Base-by-base conservation (phyloP, 768 basidiomycete species). In the Candolleomyces aberdarensis region DNA sequence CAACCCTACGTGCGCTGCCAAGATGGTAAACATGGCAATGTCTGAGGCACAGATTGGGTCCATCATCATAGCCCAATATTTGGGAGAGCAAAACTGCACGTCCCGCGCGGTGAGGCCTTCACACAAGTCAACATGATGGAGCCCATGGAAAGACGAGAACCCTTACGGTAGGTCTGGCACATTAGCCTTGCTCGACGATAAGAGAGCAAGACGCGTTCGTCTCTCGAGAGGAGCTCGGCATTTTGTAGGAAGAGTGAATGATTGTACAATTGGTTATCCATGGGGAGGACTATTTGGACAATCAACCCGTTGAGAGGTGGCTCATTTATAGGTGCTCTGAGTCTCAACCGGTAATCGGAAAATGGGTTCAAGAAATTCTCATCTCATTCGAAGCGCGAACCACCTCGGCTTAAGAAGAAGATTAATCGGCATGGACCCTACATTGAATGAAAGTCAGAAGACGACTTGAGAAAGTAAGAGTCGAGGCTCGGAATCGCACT, bases 31-130 rank as follows among this genome's bases (percentile, higher is more conserved):
- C 77, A 82, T 78, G 46, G 84, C 81, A 44, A 78, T 77, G 62
- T 85, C 84, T 36, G 80, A 64, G 14, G 79, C 75, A 63, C 77
- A 74, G 40, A 84, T 79, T 1, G 83, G 83, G 64, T 85, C 83
- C 19, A 69, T 79, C 72, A 83, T 80, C 72, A 85, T 68, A 2
- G 74, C 72, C 84, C 85, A 85, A 63, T 81, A 85, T 52, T 70
- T 76, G 0, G 77, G 67, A 15, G 82, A 78, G 62, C 82, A 81
- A 58, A 72, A 71, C 58, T 82, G 76, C 22, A 86, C 74, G 63
- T 85, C 84, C 5, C 72, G 71, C 10, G 75, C 75, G 22, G 79
- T 78, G 57, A 83, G 67, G 51, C 72, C 81, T 80, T 26, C 36
- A n/a, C 53, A n/a, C 47, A 57, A 5, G 39, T 53, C 58, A 60